Conservation (phyloP, 2,329 filamentous ascomycete species). For the Apiospora malaysiana region DNA sequence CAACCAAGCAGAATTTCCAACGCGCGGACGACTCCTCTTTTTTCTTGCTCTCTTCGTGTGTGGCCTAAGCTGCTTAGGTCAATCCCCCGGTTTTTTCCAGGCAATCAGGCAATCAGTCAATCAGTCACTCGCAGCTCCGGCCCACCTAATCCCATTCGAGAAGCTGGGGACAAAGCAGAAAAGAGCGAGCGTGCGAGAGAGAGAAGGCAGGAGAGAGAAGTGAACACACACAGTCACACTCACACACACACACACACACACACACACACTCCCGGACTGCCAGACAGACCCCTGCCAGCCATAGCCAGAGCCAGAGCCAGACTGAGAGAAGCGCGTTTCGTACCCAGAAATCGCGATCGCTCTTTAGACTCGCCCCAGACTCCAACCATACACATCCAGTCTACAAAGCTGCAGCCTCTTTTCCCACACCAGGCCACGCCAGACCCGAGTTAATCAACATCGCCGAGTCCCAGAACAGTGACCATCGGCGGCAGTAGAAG, state of each 20-base stretch:
- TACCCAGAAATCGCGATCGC: slow-evolving; percentile 19
- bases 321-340: slow-evolving; percentile 11
- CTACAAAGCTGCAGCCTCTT: slow-evolving; percentile 17
- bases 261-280: background rate
- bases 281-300: background rate
- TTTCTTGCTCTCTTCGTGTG: background rate
- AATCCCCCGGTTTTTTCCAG: background rate
- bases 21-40: slow-evolving; percentile 11
- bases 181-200: background rate
- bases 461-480: background rate
- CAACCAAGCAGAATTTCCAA: slow-evolving; percentile 1
- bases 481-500: background rate
- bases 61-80: background rate
- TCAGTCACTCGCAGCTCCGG: slow-evolving; percentile 6
- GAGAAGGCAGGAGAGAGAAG: background rate
- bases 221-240: background rate
- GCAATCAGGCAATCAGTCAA: background rate
- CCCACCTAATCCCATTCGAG: slow-evolving; percentile 12
- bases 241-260: background rate
- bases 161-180: slow-evolving; percentile 7
- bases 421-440: slow-evolving; percentile 1
- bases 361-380: slow-evolving; percentile 19
- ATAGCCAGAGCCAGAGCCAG: too few species aligned
- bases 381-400: slow-evolving; percentile 17
- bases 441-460: slow-evolving; percentile 18